These are phyloP conservation scores for Chimonanthus praecox DNA, from an alignment of 164 flowering plant genomes.

Conservation along the genomic window DNA sequence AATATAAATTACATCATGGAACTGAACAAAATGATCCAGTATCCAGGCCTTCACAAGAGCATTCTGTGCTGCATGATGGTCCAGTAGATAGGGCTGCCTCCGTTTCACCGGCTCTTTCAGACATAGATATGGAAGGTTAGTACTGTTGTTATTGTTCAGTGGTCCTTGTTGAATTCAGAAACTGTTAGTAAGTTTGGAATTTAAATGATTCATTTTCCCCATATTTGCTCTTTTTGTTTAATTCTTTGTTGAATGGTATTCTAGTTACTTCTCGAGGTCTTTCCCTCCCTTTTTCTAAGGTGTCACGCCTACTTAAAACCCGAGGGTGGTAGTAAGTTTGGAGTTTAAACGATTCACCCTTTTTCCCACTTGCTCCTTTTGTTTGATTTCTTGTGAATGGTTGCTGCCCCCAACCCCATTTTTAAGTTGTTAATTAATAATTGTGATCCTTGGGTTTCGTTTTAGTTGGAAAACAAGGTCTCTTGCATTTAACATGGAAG, in stretches of 20 bases:
- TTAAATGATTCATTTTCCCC: background rate
- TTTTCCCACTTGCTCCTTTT: no score
- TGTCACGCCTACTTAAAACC: no score
- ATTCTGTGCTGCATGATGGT: slow-evolving; percentile 12
- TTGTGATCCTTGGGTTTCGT: no score
- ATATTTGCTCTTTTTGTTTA: background rate
- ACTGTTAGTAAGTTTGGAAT: background rate
- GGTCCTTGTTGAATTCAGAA: background rate
- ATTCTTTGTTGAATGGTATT: background rate
- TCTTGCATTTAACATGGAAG: no score
- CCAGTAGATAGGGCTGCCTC: slow-evolving; percentile 18
- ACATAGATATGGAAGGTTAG: slow-evolving; percentile 96
- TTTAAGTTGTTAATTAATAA: no score
- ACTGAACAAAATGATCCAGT: slow-evolving; percentile 11
- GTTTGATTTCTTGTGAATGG: no score
- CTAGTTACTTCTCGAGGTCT: no score
- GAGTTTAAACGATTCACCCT: no score
- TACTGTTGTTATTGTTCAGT: background rate
- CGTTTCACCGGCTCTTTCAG: slow-evolving; percentile 55
- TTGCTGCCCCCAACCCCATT: no score
- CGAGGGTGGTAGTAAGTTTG: no score
- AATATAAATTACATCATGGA: slow-evolving; percentile 8
- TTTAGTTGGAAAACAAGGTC: no score
- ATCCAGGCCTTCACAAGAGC: slow-evolving; percentile 14
- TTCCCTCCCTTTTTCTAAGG: no score